Evolutionary conservation across 1,284 basidiomycete genomes (phyloP).

Genomic region (Butyriboletus appendiculatus): DNA sequence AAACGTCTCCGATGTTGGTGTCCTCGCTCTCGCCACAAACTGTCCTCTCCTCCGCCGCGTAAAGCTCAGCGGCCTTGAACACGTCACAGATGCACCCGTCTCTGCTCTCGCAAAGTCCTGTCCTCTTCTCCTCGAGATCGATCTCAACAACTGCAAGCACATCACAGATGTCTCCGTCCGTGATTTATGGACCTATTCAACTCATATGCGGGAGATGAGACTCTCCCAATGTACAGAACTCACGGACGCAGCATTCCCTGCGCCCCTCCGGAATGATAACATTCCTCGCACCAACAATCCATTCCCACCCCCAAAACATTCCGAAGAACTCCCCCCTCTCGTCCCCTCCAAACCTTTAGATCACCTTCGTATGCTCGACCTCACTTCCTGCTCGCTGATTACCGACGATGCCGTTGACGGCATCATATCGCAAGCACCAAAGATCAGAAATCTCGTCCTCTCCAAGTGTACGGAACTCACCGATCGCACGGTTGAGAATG

Average conservation of each 20-base stretch:
- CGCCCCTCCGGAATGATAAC: constrained; percentile 48
- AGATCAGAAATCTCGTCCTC: constrained; percentile 89
- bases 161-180: constrained; percentile 82
- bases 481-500: constrained; percentile 83
- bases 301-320: constrained; percentile 43
- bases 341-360: constrained; percentile 66
- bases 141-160: constrained; percentile 82
- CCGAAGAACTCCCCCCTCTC: constrained; percentile 61
- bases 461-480: constrained; percentile 91
- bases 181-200: constrained; percentile 81
- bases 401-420: constrained; percentile 92
- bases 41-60: constrained; percentile 85
- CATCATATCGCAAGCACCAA: constrained; percentile 85
- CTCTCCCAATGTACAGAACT: constrained; percentile 81
- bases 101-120: constrained; percentile 80
- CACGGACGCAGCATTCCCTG: constrained; percentile 88
- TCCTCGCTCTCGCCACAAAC: constrained; percentile 74
- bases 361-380: constrained; percentile 85
- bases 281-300: constrained; percentile 47
- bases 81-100: constrained; percentile 81
- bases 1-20: constrained; percentile 76
- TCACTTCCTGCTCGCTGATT: constrained; percentile 82
- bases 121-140: constrained; percentile 91
- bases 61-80: constrained; percentile 80
- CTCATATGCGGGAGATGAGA: constrained; percentile 89